Conservation (phyloP, 805 yeast genomes). For the Groenewaldozyma tartarivorans region DNA sequence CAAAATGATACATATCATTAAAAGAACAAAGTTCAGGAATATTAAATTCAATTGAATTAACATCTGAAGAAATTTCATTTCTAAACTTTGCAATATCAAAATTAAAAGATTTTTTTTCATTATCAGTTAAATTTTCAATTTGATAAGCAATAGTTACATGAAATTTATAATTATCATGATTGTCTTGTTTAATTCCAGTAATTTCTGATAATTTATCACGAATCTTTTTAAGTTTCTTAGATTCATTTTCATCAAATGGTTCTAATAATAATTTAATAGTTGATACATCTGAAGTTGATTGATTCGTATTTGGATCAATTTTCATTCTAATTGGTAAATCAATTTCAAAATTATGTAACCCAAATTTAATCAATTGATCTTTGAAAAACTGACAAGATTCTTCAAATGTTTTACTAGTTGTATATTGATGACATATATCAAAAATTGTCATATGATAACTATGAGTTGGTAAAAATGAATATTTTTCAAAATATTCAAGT, state of each 20-base stretch:
- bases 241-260: constrained; percentile 1
- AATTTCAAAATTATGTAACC: background rate
- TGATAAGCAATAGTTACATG: background rate
- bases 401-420: background rate
- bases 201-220: background rate
- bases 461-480: background rate
- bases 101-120: background rate
- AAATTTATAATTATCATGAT: constrained; percentile 1
- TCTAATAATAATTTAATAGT: background rate
- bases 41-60: background rate
- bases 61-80: background rate
- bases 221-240: background rate
- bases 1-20: constrained; percentile 2
- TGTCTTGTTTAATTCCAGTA: constrained; percentile 1
- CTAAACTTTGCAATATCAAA: background rate
- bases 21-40: constrained; percentile 1
- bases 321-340: background rate
- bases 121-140: background rate
- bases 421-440: background rate
- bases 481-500: background rate
- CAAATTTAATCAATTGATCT: background rate
- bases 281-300: background rate
- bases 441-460: constrained; percentile 1
- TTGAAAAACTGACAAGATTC: background rate
- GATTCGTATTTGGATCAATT: background rate